phyloP scores from a whole-genome alignment of 495 filamentous ascomycete genomes.

The Talaromyces wortmannii region DNA sequence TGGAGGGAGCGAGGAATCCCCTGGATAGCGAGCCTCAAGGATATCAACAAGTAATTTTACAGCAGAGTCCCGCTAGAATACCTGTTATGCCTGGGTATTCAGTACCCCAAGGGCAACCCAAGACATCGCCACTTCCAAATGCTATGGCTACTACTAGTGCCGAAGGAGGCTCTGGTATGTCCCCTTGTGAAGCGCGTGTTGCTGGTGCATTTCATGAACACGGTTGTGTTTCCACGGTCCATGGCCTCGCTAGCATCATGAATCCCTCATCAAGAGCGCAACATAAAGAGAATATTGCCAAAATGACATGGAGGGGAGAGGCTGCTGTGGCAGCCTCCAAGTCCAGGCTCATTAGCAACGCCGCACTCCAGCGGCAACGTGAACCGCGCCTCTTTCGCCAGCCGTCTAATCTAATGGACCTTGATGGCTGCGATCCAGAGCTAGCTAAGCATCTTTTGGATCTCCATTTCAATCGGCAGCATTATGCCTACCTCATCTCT shows the following conservation, averaged over 20 bases:
- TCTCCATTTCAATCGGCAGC: constrained; percentile 24
- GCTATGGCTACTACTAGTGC: background rate
- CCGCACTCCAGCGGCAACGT: constrained; percentile 3
- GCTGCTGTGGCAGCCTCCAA: constrained; percentile 3
- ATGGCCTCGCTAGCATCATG: constrained; percentile 1
- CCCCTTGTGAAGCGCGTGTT: background rate
- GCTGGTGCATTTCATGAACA: background rate
- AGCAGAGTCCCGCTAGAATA: background rate
- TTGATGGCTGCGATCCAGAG: constrained; percentile 22
- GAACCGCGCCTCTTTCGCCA: background rate
- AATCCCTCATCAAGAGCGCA: constrained; percentile 1
- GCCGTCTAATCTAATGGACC: constrained; percentile 12
- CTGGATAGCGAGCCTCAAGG: background rate
- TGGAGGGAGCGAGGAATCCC: background rate
- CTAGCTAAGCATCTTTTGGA: constrained; percentile 23
- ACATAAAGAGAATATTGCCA: background rate
- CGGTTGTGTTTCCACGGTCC: background rate
- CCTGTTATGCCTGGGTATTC: background rate
- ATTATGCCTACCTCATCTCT: constrained; percentile 12
- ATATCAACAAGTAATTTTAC: background rate
- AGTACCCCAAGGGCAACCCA: background rate
- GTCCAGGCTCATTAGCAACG: constrained; percentile 4
- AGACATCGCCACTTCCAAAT: background rate
- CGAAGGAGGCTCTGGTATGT: background rate
- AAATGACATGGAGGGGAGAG: background rate